These are phyloP conservation scores for Aspergillus incahuasiensis DNA, from an alignment of 495 filamentous ascomycete species.

Conservation along the genomic window DNA sequence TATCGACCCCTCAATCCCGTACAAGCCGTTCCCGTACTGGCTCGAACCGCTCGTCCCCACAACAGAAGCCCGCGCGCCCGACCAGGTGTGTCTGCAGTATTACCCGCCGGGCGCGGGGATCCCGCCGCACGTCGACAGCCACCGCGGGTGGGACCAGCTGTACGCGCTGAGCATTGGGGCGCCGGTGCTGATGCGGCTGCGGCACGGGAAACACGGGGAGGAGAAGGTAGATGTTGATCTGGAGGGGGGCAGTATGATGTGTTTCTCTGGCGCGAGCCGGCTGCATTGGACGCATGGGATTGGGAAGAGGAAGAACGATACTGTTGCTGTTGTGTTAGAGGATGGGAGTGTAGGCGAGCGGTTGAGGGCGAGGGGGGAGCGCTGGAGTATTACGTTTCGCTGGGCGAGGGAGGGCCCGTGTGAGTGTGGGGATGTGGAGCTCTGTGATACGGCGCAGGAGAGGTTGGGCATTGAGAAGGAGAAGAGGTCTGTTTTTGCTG, in stretches of 20 bases:
- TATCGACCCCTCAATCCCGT: conserved; percentile 35
- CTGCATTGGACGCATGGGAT: conserved; percentile 43
- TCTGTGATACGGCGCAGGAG: conserved; percentile 35
- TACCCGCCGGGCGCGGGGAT: conserved; percentile 40
- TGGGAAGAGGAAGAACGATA: conserved; percentile 38
- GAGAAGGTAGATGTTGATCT: conserved; percentile 30
- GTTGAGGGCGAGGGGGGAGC: conserved; percentile 23
- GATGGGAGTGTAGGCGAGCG: no score
- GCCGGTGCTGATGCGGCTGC: conserved; percentile 35
- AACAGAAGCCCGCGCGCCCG: conserved; percentile 32
- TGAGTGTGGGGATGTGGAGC: conserved; percentile 34
- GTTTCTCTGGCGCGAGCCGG: conserved; percentile 32
- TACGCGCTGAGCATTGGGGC: conserved; percentile 37
- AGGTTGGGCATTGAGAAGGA: conserved; percentile 35
- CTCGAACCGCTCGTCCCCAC: conserved; percentile 33
- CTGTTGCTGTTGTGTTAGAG: conserved; percentile 28
- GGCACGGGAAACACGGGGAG: conserved; percentile 19
- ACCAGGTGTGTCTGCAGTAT: conserved; percentile 42
- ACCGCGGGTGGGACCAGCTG: conserved; percentile 36
- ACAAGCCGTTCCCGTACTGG: conserved; percentile 38
- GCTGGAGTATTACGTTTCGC: conserved; percentile 43
- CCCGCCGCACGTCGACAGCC: conserved; percentile 39
- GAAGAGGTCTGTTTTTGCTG: conserved; percentile 24
- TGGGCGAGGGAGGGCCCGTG: conserved; percentile 36
- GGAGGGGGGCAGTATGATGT: conserved; percentile 35